These are phyloP conservation scores for Claviceps humidiphila DNA, from an alignment of 2,329 filamentous ascomycete genomes.

Conservation along the genomic window DNA sequence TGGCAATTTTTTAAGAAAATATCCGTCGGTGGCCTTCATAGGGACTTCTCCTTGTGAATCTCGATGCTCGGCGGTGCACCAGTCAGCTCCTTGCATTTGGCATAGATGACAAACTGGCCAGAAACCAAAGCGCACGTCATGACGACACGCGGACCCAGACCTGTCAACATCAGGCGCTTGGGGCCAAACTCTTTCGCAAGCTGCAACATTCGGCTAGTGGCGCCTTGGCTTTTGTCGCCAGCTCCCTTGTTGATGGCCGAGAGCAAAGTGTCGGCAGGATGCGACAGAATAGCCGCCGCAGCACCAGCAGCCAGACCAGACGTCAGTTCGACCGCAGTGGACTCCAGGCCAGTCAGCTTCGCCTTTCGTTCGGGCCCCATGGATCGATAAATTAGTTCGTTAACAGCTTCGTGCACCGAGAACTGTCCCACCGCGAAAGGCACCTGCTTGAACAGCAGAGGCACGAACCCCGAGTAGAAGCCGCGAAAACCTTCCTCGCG, in stretches of 20 bases:
- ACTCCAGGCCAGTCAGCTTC: conserved; percentile 53
- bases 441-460: conserved; percentile 77
- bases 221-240: conserved; percentile 32
- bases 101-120: conserved; percentile 42
- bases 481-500: conserved; percentile 65
- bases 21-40: conserved; percentile 5
- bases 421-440: conserved; percentile 93
- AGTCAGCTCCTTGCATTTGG: conserved; percentile 39
- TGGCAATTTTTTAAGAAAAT: no score
- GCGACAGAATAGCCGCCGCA: conserved; percentile 75
- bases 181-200: conserved; percentile 39
- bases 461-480: conserved; percentile 86
- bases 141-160: conserved; percentile 35
- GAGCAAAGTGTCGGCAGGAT: conserved; percentile 62
- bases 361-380: conserved; percentile 57
- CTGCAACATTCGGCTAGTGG: conserved; percentile 37
- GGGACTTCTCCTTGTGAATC: conserved; percentile 34
- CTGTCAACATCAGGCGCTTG: conserved; percentile 30
- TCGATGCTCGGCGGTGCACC: conserved; percentile 38
- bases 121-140: conserved; percentile 42
- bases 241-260: conserved; percentile 44
- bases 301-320: conserved; percentile 82
- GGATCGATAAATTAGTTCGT: conserved; percentile 57
- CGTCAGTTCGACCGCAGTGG: conserved; percentile 72
- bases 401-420: conserved; percentile 81